Base-by-base conservation (phyloP, 1,284 basidiomycete genomes). In the Golubevia pallescens region DNA sequence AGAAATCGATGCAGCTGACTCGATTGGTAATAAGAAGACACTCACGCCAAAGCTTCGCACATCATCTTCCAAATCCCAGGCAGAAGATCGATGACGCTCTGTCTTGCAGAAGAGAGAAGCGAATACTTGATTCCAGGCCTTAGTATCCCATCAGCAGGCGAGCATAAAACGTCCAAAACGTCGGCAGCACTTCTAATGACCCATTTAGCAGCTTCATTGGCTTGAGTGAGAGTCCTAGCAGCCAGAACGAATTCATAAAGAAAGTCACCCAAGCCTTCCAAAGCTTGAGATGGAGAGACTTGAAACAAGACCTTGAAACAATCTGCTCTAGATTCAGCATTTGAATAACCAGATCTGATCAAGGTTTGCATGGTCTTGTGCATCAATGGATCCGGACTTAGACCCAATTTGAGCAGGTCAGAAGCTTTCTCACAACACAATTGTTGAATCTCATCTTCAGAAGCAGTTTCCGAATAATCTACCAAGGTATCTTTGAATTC, bases 81-180 rank as follows among this genome's bases (percentile, higher is more conserved):
- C 14, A 77, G 68, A 38, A 67, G 68, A 59, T 67, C 65, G 7
- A 69, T 66, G 23, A 75, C 73, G 4, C 59, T 60, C 24, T 74
- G 67, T 28, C 66, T 53, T 4, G 65, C 68, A 4, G 59, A 65
- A 4, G 72, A 73, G 55, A 74, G 55, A 6, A 76, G 55, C 19
- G 75, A 80, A 62, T 71, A 73, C 2, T 74, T 70, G 1, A 80
- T 77, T 19, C 78, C 79, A 1, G 73, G 63, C 1, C 80, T 69
- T n/a, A 84, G 63, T 20, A 85, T 61, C 10, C 82, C 82, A 20
- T 82, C 70, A 54, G 73, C 75, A 56, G 71, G 69, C 53, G 74
- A 77, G 57, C 78, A 81, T 20, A 85, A 70, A 16, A 79, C 78
- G 51, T 78, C 75, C 67, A 83, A 65, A 19, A 84, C 68, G 61